Evolutionary conservation across 495 filamentous ascomycete genomes (phyloP), one percentile per base, ranked within the genome.

Genomic region (Penicillium psychrofluorescens): DNA sequence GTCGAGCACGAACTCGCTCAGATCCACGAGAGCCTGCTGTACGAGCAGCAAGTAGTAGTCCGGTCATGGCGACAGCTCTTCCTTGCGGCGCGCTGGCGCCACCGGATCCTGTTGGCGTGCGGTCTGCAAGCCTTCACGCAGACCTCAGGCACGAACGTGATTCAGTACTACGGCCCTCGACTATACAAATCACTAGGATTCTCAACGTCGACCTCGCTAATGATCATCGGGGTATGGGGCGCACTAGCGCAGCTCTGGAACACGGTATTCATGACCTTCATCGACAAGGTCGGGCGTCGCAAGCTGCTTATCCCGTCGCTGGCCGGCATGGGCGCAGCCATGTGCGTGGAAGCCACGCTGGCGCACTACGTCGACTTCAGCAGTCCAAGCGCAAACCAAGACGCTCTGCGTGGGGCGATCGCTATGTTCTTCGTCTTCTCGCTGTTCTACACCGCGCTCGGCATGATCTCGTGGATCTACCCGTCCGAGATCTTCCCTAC

Each of bases 381-480:
- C 30, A 47, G 56, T 28, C 35, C 36, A 8, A 41, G 44, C 22
- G 54, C 64, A 22, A 67, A 64, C 32, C 47, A 52, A 2, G 58
- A 67, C 27, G 67, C 73, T 29, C 62, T 76, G n/a, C 71, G 69
- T 3, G 64, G 72, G 15, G 77, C 75, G 37, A 74, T 79, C 16
- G 72, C 72, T 47, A 76, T 81, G 61, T 76, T 77, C 49, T 70
- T 77, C 33, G 68, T 79, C 29, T 81, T 79, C 35, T 71, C 70
- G 4, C 56, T 80, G 37, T 82, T 74, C 50, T 79, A 69, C 42
- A 78, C 75, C 22, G 59, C 67, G 30, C 54, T 77, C 13, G 76
- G 74, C 2, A 64, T 75, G 28, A 75, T 77, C 49, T 75, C 74
- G 7, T 79, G 75, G 69, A 67, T 77, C 39, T 77, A 78, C 41